Evolutionary conservation across 202 grass and related monocot species (phyloP), one percentile per base, ranked within the genome.

Genomic region (Brachypodium distachyon): DNA sequence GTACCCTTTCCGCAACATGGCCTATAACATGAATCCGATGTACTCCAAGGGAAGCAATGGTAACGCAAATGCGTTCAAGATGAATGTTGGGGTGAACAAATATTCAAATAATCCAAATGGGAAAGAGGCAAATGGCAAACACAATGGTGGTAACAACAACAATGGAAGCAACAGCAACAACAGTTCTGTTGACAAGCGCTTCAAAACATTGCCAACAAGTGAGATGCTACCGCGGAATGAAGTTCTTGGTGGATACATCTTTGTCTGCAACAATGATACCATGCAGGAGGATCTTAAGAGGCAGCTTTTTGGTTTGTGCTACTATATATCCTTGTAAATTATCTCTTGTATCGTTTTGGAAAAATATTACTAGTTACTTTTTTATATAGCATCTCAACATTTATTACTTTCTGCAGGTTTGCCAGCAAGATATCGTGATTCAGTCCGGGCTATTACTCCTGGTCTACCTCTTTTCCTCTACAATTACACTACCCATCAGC

Each of bases 401-500:
- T 37, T 76, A 2, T 73, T 82, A 6, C 55, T 89, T 67, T 76
- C 60, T 92, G 44, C 83, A 99, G 96, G 96, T 2, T 84, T 99
- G 77, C 96, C 96, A 26, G 90, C 96, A 78, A 89, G 96, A 56
- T 99, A 99, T 73, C 96, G 92, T 78, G 96, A 99, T 92, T 99
- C 96, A 59, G 96, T 99, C 28, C 91, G 96, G 57, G 89, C 96
- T 21, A 99, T 99, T 54, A 98, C 91, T 64, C 96, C 96, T 43
- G 96, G 96, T n/a, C 81, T 99, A 68, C 96, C 96, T 74, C 96
- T 99, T 85, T 99, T 99, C 81, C 87, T 99, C 52, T 99, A 99
- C 26, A 99, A 99, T 56, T 99, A 99, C 73, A 99, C 96, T 0
- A 99, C 89, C 51, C 96, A 99, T 83, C 96, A 99, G 53, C 96